Conservation (phyloP, 306 rosid species). For the Leucaena leucocephala region DNA sequence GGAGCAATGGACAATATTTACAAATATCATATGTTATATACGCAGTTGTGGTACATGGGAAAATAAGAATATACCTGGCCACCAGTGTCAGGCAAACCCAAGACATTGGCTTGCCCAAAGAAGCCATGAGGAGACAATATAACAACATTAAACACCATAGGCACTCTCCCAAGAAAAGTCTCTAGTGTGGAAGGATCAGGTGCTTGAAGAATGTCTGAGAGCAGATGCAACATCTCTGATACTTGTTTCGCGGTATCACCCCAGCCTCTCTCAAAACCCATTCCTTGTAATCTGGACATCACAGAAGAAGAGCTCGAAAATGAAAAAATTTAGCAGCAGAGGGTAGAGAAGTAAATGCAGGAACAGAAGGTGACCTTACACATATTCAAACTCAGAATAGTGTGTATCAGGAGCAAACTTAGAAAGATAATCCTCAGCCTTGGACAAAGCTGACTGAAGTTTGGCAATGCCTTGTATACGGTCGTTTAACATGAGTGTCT, state of each 20-base stretch:
- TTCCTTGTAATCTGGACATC: constrained; percentile 72
- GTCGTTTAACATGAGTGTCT: constrained; percentile 87
- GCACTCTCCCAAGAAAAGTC: constrained; percentile 86
- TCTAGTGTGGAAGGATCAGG: constrained; percentile 91
- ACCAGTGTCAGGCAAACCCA: constrained; percentile 98
- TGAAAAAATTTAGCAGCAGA: neutral
- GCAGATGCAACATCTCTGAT: constrained; percentile 76
- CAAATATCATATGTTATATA: neutral
- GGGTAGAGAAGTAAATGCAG: constrained; percentile 9
- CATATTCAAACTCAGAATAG: constrained; percentile 76
- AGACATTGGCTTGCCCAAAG: constrained; percentile 96
- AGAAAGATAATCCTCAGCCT: constrained; percentile 79
- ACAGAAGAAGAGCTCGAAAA: constrained; percentile 9
- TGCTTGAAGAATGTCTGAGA: constrained; percentile 85
- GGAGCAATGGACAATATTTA: constrained; percentile 13
- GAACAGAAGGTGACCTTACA: constrained; percentile 47
- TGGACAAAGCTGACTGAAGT: constrained; percentile 74
- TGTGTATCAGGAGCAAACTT: constrained; percentile 60
- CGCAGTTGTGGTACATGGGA: constrained; percentile 7
- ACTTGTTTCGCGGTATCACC: constrained; percentile 81
- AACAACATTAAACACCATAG: constrained; percentile 93
- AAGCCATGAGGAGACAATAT: constrained; percentile 89
- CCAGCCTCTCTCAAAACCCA: constrained; percentile 95
- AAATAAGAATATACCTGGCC: constrained; percentile 76
- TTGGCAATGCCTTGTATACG: constrained; percentile 60